Evolutionary conservation across 345 rosid species (phyloP), one percentile per base, ranked within the genome.

Genomic region (Nephelium lappaceum): DNA sequence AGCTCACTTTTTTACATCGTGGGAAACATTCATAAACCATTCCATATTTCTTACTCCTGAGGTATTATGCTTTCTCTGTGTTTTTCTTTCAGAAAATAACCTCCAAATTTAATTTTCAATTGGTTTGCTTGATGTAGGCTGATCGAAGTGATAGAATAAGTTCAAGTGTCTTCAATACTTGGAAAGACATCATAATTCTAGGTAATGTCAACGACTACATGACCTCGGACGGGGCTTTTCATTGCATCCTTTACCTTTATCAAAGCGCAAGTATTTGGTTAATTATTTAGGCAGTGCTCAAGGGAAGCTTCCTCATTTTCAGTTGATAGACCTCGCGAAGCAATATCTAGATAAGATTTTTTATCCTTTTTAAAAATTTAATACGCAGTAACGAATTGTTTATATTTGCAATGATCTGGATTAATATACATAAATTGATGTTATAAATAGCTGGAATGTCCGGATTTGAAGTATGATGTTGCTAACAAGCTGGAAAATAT

Each of bases 121-220:
- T 53, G 45, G 38, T 67, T 36, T 81, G n/a, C 70, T 71, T 79
- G 80, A 67, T 83, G 85, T 84, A 96, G 99, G 99, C 93, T 63
- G 97, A 96, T 80, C 86, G 98, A 78, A 96, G 98, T 78, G 99
- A 94, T 80, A 94, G 91, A 90, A 92, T 85, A 88, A 94, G 89
- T 75, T 83, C 86, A 9, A 94, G 88, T 84, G 97, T 98, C 55
- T 96, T 94, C 66, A 93, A 89, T 85, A 90, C 99, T 67, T 96
- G 99, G 99, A 96, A 96, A 85, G 99, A 94, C 81, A 91, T 95
- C 76, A 91, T 95, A 72, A 92, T 95, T 83, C 98, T 98, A 38
- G 98, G 98, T 69, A 93, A 96, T 74, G 88, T 95, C 31, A 96
- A 93, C 65, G 96, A 96, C 83, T 91, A 88, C 57, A 96, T 96